phyloP scores from a whole-genome alignment of 2,329 filamentous ascomycete genomes.

The Neoarthrinium moseri region DNA sequence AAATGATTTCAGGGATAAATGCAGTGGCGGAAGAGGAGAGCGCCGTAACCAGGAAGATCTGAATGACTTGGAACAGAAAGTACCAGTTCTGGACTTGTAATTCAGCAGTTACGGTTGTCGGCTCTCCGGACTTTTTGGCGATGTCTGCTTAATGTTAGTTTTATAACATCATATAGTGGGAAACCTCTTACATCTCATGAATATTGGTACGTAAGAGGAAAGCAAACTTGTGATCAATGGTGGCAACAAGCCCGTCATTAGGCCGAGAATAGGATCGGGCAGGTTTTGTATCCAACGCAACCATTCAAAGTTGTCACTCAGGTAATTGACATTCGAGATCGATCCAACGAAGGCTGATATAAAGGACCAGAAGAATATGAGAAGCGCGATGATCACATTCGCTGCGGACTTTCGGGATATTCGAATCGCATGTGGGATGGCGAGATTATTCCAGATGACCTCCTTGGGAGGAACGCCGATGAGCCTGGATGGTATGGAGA shows the following conservation, averaged over 20 bases:
- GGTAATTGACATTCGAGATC: conserved; percentile 77
- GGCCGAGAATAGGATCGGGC: conserved; percentile 67
- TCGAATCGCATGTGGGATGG: conserved; percentile 35
- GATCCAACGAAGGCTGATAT: conserved; percentile 77
- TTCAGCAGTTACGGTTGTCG: conserved; percentile 71
- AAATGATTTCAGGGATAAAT: conserved; percentile 23
- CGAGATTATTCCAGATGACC: conserved; percentile 81
- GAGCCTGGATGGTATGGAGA: conserved; percentile 25
- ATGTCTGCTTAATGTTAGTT: conserved; percentile 46
- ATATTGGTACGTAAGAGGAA: conserved; percentile 76
- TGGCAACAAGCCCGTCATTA: conserved; percentile 82
- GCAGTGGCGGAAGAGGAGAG: conserved; percentile 60
- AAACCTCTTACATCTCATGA: conserved; percentile 63
- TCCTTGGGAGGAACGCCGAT: conserved; percentile 80
- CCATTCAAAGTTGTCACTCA: conserved; percentile 65
- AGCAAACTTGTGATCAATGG: conserved; percentile 75
- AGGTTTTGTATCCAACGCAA: conserved; percentile 72
- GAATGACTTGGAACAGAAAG: conserved; percentile 77
- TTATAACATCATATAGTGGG: background rate
- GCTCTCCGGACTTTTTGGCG: conserved; percentile 68
- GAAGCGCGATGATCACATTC: conserved; percentile 63
- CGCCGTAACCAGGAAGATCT: conserved; percentile 83
- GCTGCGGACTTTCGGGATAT: conserved; percentile 49
- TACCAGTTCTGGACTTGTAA: conserved; percentile 77
- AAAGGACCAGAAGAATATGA: conserved; percentile 84